Evolutionary conservation across 2,329 filamentous ascomycete species (phyloP), one percentile per base, ranked within the genome.

Genomic region (Phialophora macrospora): DNA sequence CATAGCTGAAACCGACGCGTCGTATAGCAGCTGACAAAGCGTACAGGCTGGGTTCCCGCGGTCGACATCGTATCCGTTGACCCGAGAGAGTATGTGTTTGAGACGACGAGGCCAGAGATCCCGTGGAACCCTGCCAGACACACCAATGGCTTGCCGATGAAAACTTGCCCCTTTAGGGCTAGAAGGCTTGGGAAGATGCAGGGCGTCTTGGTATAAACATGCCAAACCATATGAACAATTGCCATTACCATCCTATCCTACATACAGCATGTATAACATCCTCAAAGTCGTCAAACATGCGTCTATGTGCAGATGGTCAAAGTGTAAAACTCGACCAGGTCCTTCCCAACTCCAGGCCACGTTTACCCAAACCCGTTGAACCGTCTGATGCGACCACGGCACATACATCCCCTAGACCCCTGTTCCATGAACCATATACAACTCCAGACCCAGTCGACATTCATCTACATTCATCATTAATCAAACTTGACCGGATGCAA

Each of bases 401-500:
- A 6, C 17, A 8, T 20, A n/a, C 38, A 44, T 3, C 38, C 38
- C 12, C 17, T 7, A 2, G 14, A 14, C 12, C 38, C 38, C 17
- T 44, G 38, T 17, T n/a, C 12, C 38, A 20, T n/a, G 38, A 44
- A 17, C 17, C 17, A 44, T 44, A n/a, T 44, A n/a, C 38, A 20
- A n/a, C 3, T 32, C 52, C 26, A 30, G n/a, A 30, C n/a, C 46
- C 4, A 52, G 22, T 34, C 7, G 24, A 46, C 17, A 54, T 14
- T 41, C 58, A 52, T 54, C n/a, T 17, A 46, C 11, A 28, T 44
- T 32, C 34, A 32, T 60, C 46, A 48, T 70, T 55, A 68, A 24
- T 72, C 71, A 55, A 57, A 60, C 59, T 72, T 72, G 56, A 72
- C 60, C 4, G 71, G 70, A 63, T 72, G 71, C 64, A 72, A 62